Evolutionary conservation across 805 yeast genomes (phyloP).

Genomic region (Cyberlindnera euphorbiiphila): DNA sequence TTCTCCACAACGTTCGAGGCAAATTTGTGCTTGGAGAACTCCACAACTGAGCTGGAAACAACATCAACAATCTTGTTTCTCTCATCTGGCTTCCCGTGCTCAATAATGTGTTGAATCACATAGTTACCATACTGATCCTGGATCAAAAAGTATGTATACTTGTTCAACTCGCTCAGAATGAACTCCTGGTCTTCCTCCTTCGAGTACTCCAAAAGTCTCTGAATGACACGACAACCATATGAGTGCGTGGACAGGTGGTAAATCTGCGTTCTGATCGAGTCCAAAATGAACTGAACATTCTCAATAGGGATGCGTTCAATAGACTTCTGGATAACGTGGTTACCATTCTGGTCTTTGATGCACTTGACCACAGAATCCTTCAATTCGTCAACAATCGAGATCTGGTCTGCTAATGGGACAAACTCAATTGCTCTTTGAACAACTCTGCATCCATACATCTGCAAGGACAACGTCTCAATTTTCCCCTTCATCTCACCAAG

Average conservation of each 20-base stretch:
- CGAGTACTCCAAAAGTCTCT: constrained; percentile 82
- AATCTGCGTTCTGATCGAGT: constrained; percentile 62
- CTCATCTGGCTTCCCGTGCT: constrained; percentile 66
- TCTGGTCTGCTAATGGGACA: constrained; percentile 59
- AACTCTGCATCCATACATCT: constrained; percentile 98
- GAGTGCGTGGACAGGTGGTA: constrained; percentile 91
- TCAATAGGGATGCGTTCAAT: constrained; percentile 81
- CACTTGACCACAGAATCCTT: constrained; percentile 56
- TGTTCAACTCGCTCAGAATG: constrained; percentile 68
- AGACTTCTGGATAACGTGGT: constrained; percentile 94
- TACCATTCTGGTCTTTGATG: constrained; percentile 95
- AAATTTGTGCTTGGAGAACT: constrained; percentile 91
- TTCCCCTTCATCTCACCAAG: constrained; percentile 71
- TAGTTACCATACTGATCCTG: constrained; percentile 98
- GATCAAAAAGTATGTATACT: constrained; percentile 68
- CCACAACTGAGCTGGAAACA: constrained; percentile 69
- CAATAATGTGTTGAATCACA: constrained; percentile 93
- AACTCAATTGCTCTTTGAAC: constrained; percentile 90
- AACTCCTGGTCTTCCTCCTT: constrained; percentile 56
- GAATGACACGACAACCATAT: constrained; percentile 96
- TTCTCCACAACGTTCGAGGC: constrained; percentile 98
- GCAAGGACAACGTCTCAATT: constrained; percentile 72
- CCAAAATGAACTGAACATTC: constrained; percentile 65
- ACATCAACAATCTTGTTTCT: constrained; percentile 59
- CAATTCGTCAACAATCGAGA: constrained; percentile 66